These are phyloP conservation scores for Simplicillium sp. DNA, from an alignment of 2,329 filamentous ascomycete species.

Conservation along the genomic window DNA sequence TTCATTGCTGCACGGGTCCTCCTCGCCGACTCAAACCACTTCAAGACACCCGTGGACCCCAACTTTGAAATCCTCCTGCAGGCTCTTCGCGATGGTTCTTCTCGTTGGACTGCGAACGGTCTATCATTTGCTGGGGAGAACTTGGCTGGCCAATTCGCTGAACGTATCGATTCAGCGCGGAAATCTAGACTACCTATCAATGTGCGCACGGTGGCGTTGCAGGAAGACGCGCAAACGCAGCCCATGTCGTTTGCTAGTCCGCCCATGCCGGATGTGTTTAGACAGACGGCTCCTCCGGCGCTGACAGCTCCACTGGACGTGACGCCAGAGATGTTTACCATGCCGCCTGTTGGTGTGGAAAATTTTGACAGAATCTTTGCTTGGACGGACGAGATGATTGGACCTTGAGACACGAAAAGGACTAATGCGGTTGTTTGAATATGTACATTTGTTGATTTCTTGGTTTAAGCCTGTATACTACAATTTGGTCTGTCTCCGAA, in stretches of 20 bases:
- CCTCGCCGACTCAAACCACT: constrained; percentile 7
- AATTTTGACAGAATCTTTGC: constrained; percentile 8
- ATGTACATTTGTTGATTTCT: not conserved
- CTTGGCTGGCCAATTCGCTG: constrained; percentile 7
- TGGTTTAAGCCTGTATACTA: too few relatives aligned
- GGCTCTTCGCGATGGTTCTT: constrained; percentile 4
- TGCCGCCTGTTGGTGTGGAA: constrained; percentile 1
- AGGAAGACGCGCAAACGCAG: constrained; percentile 3
- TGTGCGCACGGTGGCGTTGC: constrained; percentile 5
- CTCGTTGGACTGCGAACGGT: constrained; percentile 1
- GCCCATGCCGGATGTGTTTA: constrained; percentile 7
- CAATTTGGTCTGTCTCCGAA: too few relatives aligned
- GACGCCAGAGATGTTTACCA: constrained; percentile 2
- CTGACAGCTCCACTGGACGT: constrained; percentile 2
- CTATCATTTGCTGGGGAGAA: constrained; percentile 2
- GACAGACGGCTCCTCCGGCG: not conserved
- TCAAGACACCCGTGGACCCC: constrained; percentile 1
- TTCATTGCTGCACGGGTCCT: constrained; percentile 7
- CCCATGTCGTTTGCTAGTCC: constrained; percentile 6
- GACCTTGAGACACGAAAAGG: not conserved
- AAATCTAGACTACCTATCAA: constrained; percentile 6
- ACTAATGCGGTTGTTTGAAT: not conserved
- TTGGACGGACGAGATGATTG: constrained; percentile 8
- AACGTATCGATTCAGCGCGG: constrained; percentile 4
- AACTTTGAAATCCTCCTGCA: constrained; percentile 5